phyloP scores from a whole-genome alignment of 129 eudicot genomes.

The Lonicera japonica region DNA sequence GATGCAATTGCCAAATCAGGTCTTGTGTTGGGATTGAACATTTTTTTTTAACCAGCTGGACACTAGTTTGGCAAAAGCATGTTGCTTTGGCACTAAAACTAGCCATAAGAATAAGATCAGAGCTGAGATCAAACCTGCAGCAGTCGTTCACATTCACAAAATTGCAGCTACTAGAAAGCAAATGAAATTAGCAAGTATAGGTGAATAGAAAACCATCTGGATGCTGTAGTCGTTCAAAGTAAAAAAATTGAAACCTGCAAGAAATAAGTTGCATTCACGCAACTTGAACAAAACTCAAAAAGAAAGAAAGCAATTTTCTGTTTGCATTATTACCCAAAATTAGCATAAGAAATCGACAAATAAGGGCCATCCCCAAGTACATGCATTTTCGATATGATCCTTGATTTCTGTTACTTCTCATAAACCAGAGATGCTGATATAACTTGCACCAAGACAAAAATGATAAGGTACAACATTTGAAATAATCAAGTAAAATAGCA shows the following conservation, averaged over 20 bases:
- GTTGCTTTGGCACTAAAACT: too few relatives aligned
- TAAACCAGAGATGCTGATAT: slow-evolving; percentile 67
- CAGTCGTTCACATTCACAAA: slow-evolving; percentile 78
- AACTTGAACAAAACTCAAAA: not conserved
- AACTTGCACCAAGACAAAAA: slow-evolving; percentile 39
- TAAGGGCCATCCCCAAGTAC: slow-evolving; percentile 95
- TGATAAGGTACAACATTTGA: not conserved
- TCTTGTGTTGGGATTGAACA: too few relatives aligned
- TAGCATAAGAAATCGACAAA: slow-evolving; percentile 85
- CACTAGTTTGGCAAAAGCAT: too few relatives aligned
- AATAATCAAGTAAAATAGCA: too few relatives aligned
- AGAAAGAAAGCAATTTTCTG: slow-evolving; percentile 1
- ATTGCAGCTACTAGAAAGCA: slow-evolving; percentile 71
- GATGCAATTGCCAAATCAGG: too few relatives aligned
- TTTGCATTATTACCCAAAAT: slow-evolving; percentile 54
- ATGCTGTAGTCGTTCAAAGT: slow-evolving; percentile 66
- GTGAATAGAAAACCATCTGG: slow-evolving; percentile 74
- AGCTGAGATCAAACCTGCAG: slow-evolving; percentile 57
- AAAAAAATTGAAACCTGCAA: slow-evolving; percentile 79
- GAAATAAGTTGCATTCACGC: not conserved
- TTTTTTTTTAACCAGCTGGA: too few relatives aligned
- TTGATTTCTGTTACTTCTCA: slow-evolving; percentile 74
- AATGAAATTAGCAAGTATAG: slow-evolving; percentile 75
- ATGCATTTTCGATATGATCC: slow-evolving; percentile 99
- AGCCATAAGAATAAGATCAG: not conserved